Evolutionary conservation across 1,284 basidiomycete species (phyloP).

Genomic region (Ceratobasidium sp.): DNA sequence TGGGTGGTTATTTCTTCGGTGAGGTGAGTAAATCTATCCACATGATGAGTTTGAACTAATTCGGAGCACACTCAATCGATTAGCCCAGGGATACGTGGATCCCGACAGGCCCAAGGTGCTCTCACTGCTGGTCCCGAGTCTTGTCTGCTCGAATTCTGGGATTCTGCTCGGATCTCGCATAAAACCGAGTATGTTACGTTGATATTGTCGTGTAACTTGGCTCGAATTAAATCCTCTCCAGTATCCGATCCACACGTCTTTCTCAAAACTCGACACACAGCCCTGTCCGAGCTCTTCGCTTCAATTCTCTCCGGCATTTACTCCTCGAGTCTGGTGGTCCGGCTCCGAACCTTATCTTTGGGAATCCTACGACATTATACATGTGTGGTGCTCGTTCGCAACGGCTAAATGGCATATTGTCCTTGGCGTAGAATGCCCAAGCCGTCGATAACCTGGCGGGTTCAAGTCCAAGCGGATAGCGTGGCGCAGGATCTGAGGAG

Average conservation of each 20-base stretch:
- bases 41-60: background rate
- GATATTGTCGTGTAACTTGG: background rate
- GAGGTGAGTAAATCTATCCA: conserved; percentile 63
- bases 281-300: conserved; percentile 93
- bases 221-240: background rate
- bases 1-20: conserved; percentile 77
- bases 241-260: background rate
- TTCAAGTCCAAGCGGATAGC: conserved; percentile 93
- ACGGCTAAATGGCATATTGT: conserved; percentile 95
- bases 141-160: conserved; percentile 95
- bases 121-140: conserved; percentile 97
- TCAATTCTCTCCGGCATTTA: conserved; percentile 91
- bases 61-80: conserved; percentile 84
- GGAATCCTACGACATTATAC: conserved; percentile 83
- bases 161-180: conserved; percentile 85
- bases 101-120: conserved; percentile 79
- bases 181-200: conserved; percentile 53
- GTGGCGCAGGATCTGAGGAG: conserved; percentile 93
- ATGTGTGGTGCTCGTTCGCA: conserved; percentile 85
- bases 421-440: conserved; percentile 95
- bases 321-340: conserved; percentile 91
- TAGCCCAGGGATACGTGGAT: conserved; percentile 90
- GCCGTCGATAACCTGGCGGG: conserved; percentile 96
- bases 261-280: conserved; percentile 89
- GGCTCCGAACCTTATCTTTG: conserved; percentile 91